These are phyloP conservation scores for Prunus fruticosa DNA, from an alignment of 306 rosid species.

Conservation along the genomic window DNA sequence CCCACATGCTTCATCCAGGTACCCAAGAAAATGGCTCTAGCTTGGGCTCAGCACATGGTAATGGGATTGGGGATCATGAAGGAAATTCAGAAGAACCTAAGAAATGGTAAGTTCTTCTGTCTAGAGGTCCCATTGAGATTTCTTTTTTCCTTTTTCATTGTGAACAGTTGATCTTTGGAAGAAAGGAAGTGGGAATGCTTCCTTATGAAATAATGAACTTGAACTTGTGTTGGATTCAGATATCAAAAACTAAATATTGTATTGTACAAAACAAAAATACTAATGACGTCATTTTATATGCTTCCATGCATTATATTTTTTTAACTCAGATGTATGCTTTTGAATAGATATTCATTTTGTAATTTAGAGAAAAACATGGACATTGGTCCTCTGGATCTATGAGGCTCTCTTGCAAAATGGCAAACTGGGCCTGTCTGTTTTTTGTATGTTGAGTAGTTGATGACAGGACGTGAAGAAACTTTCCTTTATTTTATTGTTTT, in stretches of 20 bases:
- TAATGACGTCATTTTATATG: neutral
- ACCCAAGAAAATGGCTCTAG: conserved; percentile 52
- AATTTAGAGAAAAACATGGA: neutral
- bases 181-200: neutral
- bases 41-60: conserved; percentile 32
- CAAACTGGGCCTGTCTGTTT: neutral
- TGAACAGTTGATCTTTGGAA: neutral
- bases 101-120: conserved; percentile 36
- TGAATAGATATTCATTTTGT: neutral
- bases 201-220: neutral
- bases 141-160: neutral
- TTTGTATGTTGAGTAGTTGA: neutral
- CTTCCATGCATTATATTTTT: neutral
- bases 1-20: conserved; percentile 55
- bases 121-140: neutral
- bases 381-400: neutral
- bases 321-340: neutral
- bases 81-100: conserved; percentile 24
- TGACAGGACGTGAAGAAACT: neutral
- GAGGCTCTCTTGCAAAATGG: neutral
- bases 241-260: neutral
- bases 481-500: neutral
- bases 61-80: conserved; percentile 29
- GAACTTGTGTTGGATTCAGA: neutral
- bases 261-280: neutral